A percentile compares a stretch with the other conserved stretches of the same genome.
Conservation (phyloP, 805 yeast species). For the Saccharomycopsis babjevae region DNA sequence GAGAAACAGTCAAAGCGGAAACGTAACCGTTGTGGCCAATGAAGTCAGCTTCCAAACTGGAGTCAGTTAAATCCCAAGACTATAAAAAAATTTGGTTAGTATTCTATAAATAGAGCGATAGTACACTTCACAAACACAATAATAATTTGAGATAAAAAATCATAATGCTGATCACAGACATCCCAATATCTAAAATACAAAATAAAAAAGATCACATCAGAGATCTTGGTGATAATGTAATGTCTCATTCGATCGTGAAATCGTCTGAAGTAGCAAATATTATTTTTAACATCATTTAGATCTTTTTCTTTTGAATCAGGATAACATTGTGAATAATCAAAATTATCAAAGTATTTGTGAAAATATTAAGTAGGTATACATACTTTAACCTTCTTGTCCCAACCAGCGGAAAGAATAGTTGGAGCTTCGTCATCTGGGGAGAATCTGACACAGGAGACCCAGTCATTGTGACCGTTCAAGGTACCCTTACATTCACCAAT, state of each 20-base stretch:
- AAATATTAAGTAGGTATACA: conserved; percentile 32
- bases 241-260: conserved; percentile 83
- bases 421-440: conserved; percentile 70
- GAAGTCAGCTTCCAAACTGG: conserved; percentile 87
- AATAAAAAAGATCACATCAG: conserved; percentile 44
- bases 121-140: not conserved
- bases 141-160: not conserved
- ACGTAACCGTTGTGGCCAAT: conserved; percentile 99
- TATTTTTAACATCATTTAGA: conserved; percentile 55
- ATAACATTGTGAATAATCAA: not conserved
- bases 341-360: not conserved
- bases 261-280: conserved; percentile 99
- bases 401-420: conserved; percentile 92
- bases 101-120: conserved; percentile 2
- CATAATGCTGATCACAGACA: not conserved
- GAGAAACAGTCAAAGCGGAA: conserved; percentile 93
- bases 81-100: conserved; percentile 24
- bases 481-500: conserved; percentile 94
- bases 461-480: conserved; percentile 93
- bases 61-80: conserved; percentile 91
- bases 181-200: not conserved
- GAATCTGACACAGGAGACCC: conserved; percentile 98
- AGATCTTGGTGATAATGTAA: conserved; percentile 94
- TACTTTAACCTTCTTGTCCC: conserved; percentile 99
- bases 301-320: not conserved